Percentiles rank a stretch among this genome's conserved stretches.
Evolutionary conservation across 495 filamentous ascomycete genomes (phyloP).

Genomic region (Lepidopterella palustris): DNA sequence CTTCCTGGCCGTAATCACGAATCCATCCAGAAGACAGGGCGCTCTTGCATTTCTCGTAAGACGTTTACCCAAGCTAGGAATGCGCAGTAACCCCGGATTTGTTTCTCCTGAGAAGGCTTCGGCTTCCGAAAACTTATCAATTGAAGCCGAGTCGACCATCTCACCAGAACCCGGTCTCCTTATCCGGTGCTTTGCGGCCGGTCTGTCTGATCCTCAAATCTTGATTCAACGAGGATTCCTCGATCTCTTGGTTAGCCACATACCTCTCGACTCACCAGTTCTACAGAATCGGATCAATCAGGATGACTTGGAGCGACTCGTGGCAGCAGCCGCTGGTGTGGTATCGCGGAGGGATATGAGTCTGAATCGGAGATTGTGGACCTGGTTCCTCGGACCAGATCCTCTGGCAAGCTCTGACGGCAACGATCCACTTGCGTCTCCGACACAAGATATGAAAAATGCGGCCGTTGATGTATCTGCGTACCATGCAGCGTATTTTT

Average conservation of each 20-base stretch:
- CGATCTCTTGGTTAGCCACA: constrained; percentile 82
- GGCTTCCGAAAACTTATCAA: constrained; percentile 27
- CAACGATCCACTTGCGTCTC: constrained; percentile 42
- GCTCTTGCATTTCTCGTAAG: constrained; percentile 78
- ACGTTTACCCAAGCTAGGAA: constrained; percentile 66
- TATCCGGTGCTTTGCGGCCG: constrained; percentile 82
- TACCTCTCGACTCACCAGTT: constrained; percentile 81
- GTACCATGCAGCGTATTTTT: constrained; percentile 64
- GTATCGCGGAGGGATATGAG: constrained; percentile 90
- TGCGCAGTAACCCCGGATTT: constrained; percentile 9
- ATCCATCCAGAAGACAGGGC: constrained; percentile 72
- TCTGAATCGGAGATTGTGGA: constrained; percentile 86
- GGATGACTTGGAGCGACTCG: constrained; percentile 70
- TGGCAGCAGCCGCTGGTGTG: constrained; percentile 76
- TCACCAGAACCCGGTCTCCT: constrained; percentile 90
- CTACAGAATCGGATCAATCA: constrained; percentile 64
- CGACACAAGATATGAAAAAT: constrained; percentile 42
- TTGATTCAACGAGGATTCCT: constrained; percentile 91
- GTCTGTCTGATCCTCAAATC: constrained; percentile 81
- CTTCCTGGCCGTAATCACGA: constrained; percentile 87
- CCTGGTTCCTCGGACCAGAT: constrained; percentile 92
- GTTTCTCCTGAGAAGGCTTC: constrained; percentile 21
- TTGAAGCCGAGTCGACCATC: constrained; percentile 62
- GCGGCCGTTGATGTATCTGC: constrained; percentile 39
- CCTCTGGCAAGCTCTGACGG: constrained; percentile 43